Conservation (phyloP, 768 basidiomycete species). For the Boletus rex-veris region DNA sequence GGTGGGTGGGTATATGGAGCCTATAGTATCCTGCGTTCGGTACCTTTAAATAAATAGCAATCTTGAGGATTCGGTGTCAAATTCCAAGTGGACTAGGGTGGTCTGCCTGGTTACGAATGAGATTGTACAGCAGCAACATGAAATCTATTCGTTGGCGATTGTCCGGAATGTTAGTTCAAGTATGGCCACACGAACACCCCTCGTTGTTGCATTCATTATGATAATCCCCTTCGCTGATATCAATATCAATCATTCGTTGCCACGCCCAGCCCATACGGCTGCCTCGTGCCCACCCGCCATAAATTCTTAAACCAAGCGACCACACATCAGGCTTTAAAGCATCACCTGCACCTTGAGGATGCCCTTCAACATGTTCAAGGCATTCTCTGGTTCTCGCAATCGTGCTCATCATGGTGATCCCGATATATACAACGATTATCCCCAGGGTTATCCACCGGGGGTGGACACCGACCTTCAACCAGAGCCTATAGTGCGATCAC, state of each 20-base stretch:
- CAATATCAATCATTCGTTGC: slow-evolving; percentile 5
- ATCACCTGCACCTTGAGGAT: slow-evolving; percentile 25
- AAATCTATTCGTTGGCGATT: background rate
- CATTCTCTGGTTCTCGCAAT: slow-evolving; percentile 33
- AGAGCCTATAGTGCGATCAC: slow-evolving; percentile 19
- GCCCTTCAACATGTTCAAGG: slow-evolving; percentile 38
- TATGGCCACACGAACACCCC: background rate
- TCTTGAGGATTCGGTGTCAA: background rate
- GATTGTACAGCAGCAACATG: background rate
- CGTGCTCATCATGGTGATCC: slow-evolving; percentile 27
- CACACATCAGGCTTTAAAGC: slow-evolving; percentile 17
- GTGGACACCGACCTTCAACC: slow-evolving; percentile 20
- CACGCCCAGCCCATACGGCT: slow-evolving; percentile 35
- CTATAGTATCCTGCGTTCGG: background rate
- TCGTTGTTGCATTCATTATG: slow-evolving; percentile 7
- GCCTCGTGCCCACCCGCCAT: slow-evolving; percentile 31
- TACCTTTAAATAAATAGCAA: background rate
- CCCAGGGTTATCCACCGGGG: slow-evolving; percentile 28
- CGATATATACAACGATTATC: slow-evolving; percentile 23
- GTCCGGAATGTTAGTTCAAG: background rate
- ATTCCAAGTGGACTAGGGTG: background rate
- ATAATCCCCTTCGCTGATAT: too few species aligned
- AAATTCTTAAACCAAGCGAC: slow-evolving; percentile 21
- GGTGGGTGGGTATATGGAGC: slow-evolving; percentile 1
- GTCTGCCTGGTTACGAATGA: background rate